These are phyloP conservation scores for Phytopythium kandeliae DNA, from an alignment of 352 stramenopile genomes.

Conservation along the genomic window DNA sequence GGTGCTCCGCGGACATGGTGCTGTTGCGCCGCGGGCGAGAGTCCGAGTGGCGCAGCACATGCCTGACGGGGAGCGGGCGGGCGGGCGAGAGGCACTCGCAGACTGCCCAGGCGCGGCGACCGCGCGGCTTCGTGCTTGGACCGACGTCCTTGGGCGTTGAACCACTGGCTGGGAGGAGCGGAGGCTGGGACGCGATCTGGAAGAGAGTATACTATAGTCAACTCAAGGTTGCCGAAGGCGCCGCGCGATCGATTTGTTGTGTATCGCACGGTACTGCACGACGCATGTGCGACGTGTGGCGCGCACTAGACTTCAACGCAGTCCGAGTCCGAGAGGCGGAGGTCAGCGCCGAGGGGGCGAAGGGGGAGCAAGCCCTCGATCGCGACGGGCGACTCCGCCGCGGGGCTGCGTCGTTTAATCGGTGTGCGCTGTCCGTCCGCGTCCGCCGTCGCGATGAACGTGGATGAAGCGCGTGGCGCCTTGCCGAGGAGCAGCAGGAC, in stretches of 20 bases:
- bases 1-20: conserved; percentile 13
- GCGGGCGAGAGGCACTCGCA: too few species aligned
- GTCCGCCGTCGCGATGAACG: not conserved
- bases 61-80: too few species aligned
- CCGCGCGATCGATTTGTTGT: not conserved
- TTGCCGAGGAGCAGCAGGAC: conserved; percentile 32
- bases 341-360: not conserved
- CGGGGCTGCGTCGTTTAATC: not conserved
- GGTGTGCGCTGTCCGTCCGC: not conserved
- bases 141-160: too few species aligned
- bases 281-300: not conserved
- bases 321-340: conserved; percentile 3
- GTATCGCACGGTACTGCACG: not conserved
- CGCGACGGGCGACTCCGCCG: not conserved
- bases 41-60: not conserved
- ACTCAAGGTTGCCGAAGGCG: not conserved
- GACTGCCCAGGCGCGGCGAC: too few species aligned
- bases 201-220: not conserved
- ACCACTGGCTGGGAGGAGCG: conserved; percentile 3
- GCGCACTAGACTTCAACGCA: conserved; percentile 1
- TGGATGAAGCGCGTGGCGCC: conserved; percentile 1
- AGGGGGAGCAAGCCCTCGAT: conserved; percentile 4
- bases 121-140: not conserved
- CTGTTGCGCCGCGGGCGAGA: not conserved
- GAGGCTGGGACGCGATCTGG: not conserved